These are phyloP conservation scores for Erodium chrysanthum DNA, from an alignment of 441 rosid genomes.

Conservation along the genomic window DNA sequence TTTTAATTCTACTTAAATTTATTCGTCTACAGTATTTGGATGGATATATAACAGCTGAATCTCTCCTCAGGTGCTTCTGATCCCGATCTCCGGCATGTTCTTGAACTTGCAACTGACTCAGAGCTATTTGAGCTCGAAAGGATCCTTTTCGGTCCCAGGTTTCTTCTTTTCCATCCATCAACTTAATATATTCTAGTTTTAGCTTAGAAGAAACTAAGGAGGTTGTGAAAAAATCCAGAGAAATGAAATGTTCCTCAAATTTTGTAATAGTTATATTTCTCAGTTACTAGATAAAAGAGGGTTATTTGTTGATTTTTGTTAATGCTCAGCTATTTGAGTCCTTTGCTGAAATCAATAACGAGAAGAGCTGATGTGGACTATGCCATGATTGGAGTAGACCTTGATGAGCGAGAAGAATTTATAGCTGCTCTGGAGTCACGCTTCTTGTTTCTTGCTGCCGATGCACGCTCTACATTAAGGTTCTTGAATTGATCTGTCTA, in stretches of 20 bases:
- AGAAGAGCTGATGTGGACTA: constrained; percentile 43
- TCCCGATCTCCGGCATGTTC: constrained; percentile 73
- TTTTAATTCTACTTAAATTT: neutral
- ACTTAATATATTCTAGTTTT: no score
- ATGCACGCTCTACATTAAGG: constrained; percentile 79
- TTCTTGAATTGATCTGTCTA: constrained; percentile 15
- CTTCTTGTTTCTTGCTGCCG: constrained; percentile 86
- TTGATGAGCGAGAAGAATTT: constrained; percentile 53
- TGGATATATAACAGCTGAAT: neutral
- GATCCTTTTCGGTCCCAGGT: constrained; percentile 90
- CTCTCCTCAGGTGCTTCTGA: constrained; percentile 38
- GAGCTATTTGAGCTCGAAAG: constrained; percentile 70
- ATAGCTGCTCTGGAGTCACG: constrained; percentile 66
- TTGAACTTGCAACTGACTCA: constrained; percentile 73
- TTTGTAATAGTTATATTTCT: neutral
- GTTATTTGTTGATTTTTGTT: neutral
- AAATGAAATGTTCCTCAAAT: neutral
- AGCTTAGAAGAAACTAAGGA: no score
- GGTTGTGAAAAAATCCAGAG: no score
- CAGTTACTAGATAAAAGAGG: no score
- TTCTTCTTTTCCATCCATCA: neutral
- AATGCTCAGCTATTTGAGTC: constrained; percentile 69
- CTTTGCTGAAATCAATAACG: constrained; percentile 58
- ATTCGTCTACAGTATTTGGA: no score
- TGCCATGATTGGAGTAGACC: constrained; percentile 50